phyloP scores from a whole-genome alignment of 2,329 filamentous ascomycete species.

The Colletotrichum chrysophilum region DNA sequence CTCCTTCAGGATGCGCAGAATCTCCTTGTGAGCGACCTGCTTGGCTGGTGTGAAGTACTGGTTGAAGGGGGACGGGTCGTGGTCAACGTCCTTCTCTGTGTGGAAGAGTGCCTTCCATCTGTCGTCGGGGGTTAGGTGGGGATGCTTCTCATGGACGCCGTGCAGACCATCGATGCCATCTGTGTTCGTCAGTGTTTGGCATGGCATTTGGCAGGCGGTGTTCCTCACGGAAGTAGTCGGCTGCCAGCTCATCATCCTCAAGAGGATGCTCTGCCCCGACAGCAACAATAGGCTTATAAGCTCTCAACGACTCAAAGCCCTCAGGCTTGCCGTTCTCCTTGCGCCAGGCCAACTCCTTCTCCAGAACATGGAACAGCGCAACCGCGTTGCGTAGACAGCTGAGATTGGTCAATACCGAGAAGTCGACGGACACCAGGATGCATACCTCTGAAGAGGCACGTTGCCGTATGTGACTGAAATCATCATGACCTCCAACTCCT shows the following conservation, averaged over 20 bases:
- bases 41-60: slow-evolving; percentile 78
- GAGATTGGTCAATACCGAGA: background rate
- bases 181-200: slow-evolving; percentile 34
- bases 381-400: slow-evolving; percentile 90
- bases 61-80: slow-evolving; percentile 45
- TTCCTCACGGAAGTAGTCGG: slow-evolving; percentile 84
- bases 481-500: slow-evolving; percentile 85
- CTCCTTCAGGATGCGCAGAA: slow-evolving; percentile 82
- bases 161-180: slow-evolving; percentile 80
- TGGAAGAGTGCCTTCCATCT: slow-evolving; percentile 74
- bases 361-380: slow-evolving; percentile 88
- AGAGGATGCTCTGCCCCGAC: slow-evolving; percentile 87
- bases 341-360: slow-evolving; percentile 88
- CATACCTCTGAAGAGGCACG: slow-evolving; percentile 81
- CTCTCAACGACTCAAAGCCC: slow-evolving; percentile 76
- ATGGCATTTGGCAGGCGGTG: background rate
- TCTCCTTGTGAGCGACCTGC: slow-evolving; percentile 79
- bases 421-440: background rate
- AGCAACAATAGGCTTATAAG: slow-evolving; percentile 81
- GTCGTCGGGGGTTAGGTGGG: slow-evolving; percentile 75
- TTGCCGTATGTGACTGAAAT: slow-evolving; percentile 95
- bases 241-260: slow-evolving; percentile 80
- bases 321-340: slow-evolving; percentile 67
- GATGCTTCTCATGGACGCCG: slow-evolving; percentile 75
- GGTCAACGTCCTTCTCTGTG: slow-evolving; percentile 36